Percentiles rank a stretch among this genome's conserved stretches.
Evolutionary conservation across 495 filamentous ascomycete genomes (phyloP).

Genomic region (Ramalina intermedia): DNA sequence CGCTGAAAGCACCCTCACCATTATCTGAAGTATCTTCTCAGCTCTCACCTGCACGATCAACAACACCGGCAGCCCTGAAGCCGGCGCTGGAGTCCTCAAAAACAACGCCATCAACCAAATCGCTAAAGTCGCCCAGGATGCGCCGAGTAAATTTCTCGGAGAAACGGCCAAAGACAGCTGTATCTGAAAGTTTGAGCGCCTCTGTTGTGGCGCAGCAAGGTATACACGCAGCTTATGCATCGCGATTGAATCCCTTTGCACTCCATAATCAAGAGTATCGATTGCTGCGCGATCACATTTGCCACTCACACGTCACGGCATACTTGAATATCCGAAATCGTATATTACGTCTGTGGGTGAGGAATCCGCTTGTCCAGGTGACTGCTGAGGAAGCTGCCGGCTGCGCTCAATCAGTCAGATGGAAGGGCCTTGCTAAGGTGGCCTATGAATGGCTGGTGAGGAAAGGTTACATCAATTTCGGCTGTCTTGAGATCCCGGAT

Average conservation of each 20-base stretch:
- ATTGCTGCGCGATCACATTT: constrained; percentile 66
- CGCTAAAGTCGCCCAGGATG: constrained; percentile 1
- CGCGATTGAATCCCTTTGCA: constrained; percentile 76
- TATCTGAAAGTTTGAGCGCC: constrained; percentile 57
- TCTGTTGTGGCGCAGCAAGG: constrained; percentile 77
- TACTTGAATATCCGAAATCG: constrained; percentile 96
- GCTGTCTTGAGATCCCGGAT: constrained; percentile 60
- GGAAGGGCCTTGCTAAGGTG: constrained; percentile 77
- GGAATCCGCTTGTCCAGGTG: constrained; percentile 79
- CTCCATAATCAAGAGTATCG: constrained; percentile 77
- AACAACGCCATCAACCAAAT: neutral
- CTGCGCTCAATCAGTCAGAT: constrained; percentile 80
- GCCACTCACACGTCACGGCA: constrained; percentile 78
- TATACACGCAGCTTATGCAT: constrained; percentile 74
- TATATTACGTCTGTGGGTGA: constrained; percentile 79
- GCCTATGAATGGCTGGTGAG: constrained; percentile 87
- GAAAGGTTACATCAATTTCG: constrained; percentile 92
- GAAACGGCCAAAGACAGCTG: constrained; percentile 60
- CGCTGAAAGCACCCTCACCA: constrained; percentile 7
- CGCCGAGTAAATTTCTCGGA: constrained; percentile 19
- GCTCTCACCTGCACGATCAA: constrained; percentile 13
- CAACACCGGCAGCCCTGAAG: constrained; percentile 9
- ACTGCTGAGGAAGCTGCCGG: constrained; percentile 80
- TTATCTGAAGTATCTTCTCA: constrained; percentile 12
- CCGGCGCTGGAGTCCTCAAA: neutral